phyloP scores from a whole-genome alignment of 768 basidiomycete species.

The Paxillus rubicundulus region DNA sequence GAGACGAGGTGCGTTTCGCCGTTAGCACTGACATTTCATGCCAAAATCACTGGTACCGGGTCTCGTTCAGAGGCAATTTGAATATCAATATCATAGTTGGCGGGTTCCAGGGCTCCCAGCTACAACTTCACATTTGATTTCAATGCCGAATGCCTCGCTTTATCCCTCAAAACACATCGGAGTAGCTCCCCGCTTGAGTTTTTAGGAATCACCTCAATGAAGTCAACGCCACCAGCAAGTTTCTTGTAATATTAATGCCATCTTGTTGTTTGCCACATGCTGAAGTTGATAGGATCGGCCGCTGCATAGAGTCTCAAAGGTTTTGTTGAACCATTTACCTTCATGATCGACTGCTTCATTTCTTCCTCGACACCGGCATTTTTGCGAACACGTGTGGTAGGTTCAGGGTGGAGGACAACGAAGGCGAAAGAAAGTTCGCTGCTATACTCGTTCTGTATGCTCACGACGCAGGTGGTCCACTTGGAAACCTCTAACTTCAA shows the following conservation, averaged over 20 bases:
- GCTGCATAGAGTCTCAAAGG: background rate
- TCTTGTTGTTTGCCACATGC: slow-evolving; percentile 56
- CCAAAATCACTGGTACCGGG: no score
- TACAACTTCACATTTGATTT: slow-evolving; percentile 19
- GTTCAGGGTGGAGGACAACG: slow-evolving; percentile 45
- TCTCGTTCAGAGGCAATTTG: no score
- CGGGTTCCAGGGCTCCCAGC: background rate
- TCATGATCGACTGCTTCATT: slow-evolving; percentile 40
- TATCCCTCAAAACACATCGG: slow-evolving; percentile 47
- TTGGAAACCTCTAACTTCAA: slow-evolving; percentile 54
- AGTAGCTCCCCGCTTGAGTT: slow-evolving; percentile 64
- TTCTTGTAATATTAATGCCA: slow-evolving; percentile 58
- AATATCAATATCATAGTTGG: no score
- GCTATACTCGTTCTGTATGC: slow-evolving; percentile 63
- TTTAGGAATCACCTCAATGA: slow-evolving; percentile 57
- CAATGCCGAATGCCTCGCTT: slow-evolving; percentile 33
- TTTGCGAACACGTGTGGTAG: slow-evolving; percentile 35
- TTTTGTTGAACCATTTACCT: slow-evolving; percentile 38
- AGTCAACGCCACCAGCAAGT: slow-evolving; percentile 54
- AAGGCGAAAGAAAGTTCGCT: slow-evolving; percentile 75
- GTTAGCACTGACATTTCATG: no score
- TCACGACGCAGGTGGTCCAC: slow-evolving; percentile 61
- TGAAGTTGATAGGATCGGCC: slow-evolving; percentile 12
- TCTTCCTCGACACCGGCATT: slow-evolving; percentile 31
- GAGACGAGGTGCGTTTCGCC: background rate